phyloP scores from a whole-genome alignment of 2,329 filamentous ascomycete species.

The Curvularia eragrostidis region DNA sequence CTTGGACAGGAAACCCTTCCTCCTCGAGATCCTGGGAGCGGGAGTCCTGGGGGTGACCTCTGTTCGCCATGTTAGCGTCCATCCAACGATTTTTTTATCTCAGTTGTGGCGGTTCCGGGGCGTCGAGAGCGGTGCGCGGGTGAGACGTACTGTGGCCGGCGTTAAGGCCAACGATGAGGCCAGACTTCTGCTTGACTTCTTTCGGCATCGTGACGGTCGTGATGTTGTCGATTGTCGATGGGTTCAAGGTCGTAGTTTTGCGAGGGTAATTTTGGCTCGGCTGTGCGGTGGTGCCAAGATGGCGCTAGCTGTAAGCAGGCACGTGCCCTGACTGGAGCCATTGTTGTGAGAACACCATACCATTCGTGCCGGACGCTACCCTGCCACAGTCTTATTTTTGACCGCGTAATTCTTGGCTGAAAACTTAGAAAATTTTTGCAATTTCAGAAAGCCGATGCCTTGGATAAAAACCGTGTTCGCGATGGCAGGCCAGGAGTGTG shows the following conservation, averaged over 20 bases:
- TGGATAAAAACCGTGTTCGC: neutral
- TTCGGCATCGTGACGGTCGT: conserved; percentile 57
- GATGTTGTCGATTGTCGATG: conserved; percentile 42
- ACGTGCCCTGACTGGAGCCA: conserved; percentile 11
- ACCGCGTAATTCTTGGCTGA: neutral
- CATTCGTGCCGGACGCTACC: neutral
- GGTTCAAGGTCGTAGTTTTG: conserved; percentile 18
- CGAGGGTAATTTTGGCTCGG: conserved; percentile 29
- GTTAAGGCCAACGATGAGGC: conserved; percentile 67
- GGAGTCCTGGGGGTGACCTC: conserved; percentile 61
- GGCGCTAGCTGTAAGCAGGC: conserved; percentile 28
- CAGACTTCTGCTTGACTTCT: conserved; percentile 62
- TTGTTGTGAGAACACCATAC: neutral
- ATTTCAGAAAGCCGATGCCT: neutral
- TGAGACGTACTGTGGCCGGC: conserved; percentile 68
- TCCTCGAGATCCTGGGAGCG: conserved; percentile 64
- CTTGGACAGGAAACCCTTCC: conserved; percentile 97
- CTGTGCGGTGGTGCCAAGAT: conserved; percentile 28
- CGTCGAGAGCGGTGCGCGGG: conserved; percentile 23
- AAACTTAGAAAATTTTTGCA: neutral
- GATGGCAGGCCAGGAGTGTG: neutral
- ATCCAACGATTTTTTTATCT: conserved; percentile 17
- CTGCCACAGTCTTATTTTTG: neutral
- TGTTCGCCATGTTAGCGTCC: conserved; percentile 39
- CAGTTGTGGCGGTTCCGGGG: conserved; percentile 16